Conservation (phyloP, 257 asterid species). For the Fraxinus cuspidata region DNA sequence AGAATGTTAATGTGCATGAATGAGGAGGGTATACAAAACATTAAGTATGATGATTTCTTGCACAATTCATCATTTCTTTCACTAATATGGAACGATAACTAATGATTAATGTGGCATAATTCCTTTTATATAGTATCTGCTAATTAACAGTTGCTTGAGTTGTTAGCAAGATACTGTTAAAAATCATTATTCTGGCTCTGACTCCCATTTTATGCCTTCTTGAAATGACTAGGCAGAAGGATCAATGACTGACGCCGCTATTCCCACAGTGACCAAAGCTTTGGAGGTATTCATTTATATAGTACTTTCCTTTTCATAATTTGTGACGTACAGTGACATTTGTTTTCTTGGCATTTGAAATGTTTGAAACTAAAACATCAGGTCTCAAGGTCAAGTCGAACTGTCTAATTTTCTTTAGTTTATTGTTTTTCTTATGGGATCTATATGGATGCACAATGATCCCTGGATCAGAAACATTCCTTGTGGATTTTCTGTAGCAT, state of each 20-base stretch:
- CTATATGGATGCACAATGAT: not conserved
- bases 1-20: not conserved
- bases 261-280: conserved; percentile 67
- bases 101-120: not conserved
- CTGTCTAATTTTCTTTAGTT: not conserved
- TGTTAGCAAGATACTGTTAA: not conserved
- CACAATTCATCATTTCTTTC: not conserved
- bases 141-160: conserved; percentile 30
- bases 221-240: conserved; percentile 73
- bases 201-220: conserved; percentile 2
- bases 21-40: not conserved
- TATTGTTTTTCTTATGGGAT: not conserved
- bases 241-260: conserved; percentile 60
- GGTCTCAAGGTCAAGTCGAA: not conserved
- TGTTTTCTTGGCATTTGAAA: not conserved
- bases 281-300: conserved; percentile 52
- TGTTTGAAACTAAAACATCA: not conserved
- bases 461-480: not conserved
- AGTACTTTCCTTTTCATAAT: not conserved
- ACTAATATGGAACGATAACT: not conserved
- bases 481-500: not conserved
- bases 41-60: not conserved
- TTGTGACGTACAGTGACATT: no score
- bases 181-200: not conserved
- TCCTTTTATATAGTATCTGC: conserved; percentile 2